Percentiles rank a stretch among this genome's conserved stretches.
Evolutionary conservation across 2,329 filamentous ascomycete species (phyloP).

Genomic region (Penicillium digitatum): DNA sequence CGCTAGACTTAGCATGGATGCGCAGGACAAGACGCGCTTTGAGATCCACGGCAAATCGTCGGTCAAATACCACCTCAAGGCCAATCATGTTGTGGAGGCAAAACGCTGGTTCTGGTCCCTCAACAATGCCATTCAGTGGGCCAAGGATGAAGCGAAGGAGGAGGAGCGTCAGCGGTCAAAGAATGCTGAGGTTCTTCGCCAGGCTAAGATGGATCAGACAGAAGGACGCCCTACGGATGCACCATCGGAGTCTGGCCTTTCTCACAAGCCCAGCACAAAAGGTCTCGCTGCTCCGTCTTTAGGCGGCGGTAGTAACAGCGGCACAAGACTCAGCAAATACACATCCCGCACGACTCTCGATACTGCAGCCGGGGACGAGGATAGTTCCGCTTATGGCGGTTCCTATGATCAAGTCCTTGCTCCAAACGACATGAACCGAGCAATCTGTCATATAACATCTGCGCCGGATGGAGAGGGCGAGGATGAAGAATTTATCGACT

Average conservation of each 20-base stretch:
- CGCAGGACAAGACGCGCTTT: conserved; percentile 95
- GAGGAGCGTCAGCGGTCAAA: conserved; percentile 73
- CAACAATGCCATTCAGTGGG: conserved; percentile 98
- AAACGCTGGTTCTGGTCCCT: conserved; percentile 99
- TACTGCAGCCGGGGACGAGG: conserved; percentile 52
- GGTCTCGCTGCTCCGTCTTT: conserved; percentile 37
- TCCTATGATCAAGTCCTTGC: conserved; percentile 56
- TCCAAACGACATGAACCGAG: conserved; percentile 47
- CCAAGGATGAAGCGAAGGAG: conserved; percentile 92
- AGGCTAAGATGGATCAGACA: conserved; percentile 73
- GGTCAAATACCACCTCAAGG: conserved; percentile 96
- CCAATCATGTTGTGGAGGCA: conserved; percentile 95
- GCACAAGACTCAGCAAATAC: conserved; percentile 49
- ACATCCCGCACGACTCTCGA: conserved; percentile 48
- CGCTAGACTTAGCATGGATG: conserved; percentile 88
- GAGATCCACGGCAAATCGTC: conserved; percentile 98
- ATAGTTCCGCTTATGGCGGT: conserved; percentile 47
- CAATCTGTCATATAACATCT: conserved; percentile 49
- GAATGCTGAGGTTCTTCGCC: conserved; percentile 69
- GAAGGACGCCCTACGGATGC: conserved; percentile 49
- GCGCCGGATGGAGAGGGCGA: conserved; percentile 60
- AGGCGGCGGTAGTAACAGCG: conserved; percentile 36
- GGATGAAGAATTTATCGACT: conserved; percentile 74
- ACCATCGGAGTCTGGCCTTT: conserved; percentile 38
- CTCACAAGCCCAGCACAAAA: conserved; percentile 36